phyloP scores from a whole-genome alignment of 1,284 basidiomycete genomes.

The Chondrostereum purpureum region DNA sequence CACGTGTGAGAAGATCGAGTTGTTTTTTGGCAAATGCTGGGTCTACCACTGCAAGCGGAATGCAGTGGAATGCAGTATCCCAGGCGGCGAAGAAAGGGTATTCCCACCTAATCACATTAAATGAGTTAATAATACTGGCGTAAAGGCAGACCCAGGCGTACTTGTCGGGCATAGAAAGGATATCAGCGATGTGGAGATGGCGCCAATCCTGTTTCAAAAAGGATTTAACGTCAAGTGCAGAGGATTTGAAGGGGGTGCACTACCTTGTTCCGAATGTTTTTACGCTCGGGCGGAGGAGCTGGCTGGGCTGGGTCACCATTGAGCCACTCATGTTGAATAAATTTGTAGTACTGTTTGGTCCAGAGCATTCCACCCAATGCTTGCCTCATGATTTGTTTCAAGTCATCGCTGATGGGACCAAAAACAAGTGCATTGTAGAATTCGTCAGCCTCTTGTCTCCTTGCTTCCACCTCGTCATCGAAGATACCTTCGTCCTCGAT shows the following conservation, averaged over 20 bases:
- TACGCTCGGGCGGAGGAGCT: conserved; percentile 86
- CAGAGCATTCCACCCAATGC: conserved; percentile 98
- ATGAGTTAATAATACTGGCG: not conserved
- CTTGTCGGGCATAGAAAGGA: conserved; percentile 99
- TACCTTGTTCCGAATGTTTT: conserved; percentile 80
- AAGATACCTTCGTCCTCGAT: conserved; percentile 88
- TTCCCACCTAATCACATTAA: conserved; percentile 67
- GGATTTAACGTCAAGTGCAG: conserved; percentile 7
- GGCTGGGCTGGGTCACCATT: conserved; percentile 94
- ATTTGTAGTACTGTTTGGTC: conserved; percentile 97
- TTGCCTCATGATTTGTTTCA: conserved; percentile 95
- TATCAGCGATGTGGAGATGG: conserved; percentile 92
- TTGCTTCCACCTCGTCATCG: conserved; percentile 84
- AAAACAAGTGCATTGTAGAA: conserved; percentile 83
- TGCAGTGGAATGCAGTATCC: conserved; percentile 98
- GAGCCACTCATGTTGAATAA: conserved; percentile 94
- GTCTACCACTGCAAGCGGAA: conserved; percentile 93
- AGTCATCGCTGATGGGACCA: conserved; percentile 84
- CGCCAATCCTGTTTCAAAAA: conserved; percentile 78
- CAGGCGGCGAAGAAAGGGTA: conserved; percentile 93
- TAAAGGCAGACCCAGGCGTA: conserved; percentile 23
- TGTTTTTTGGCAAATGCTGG: conserved; percentile 96
- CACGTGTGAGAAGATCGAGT: conserved; percentile 89
- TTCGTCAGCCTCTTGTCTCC: conserved; percentile 90
- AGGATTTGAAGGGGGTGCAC: not conserved